Evolutionary conservation across 2,329 filamentous ascomycete genomes (phyloP).

Genomic region (Monosporascus sp.): DNA sequence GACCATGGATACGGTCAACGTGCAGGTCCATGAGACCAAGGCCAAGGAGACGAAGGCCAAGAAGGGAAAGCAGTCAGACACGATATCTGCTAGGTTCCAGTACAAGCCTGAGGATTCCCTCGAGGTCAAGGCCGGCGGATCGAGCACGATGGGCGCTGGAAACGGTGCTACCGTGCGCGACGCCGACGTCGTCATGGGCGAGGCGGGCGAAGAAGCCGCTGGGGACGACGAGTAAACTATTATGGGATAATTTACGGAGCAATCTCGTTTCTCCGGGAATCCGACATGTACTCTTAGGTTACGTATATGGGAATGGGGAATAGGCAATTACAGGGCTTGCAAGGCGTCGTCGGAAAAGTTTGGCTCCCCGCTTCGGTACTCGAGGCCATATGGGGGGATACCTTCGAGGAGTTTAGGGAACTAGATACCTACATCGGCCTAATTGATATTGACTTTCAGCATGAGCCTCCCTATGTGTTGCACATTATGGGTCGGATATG

Average conservation of each 20-base stretch:
- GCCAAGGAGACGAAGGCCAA: slow-evolving; percentile 24
- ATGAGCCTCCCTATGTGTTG: too few relatives aligned
- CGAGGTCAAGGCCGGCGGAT: neutral
- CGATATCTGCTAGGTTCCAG: slow-evolving; percentile 16
- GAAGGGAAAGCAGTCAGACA: slow-evolving; percentile 17
- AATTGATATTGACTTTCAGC: neutral
- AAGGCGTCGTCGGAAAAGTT: neutral
- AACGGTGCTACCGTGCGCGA: neutral
- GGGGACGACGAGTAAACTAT: slow-evolving; percentile 6
- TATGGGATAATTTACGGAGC: neutral
- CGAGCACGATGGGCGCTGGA: neutral
- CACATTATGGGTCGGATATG: too few relatives aligned
- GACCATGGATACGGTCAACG: slow-evolving; percentile 27
- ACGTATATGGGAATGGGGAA: too few relatives aligned
- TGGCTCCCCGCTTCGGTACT: neutral
- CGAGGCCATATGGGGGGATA: too few relatives aligned
- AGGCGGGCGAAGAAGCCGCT: slow-evolving; percentile 6
- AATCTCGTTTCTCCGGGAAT: neutral
- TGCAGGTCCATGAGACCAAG: slow-evolving; percentile 31
- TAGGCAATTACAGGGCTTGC: neutral
- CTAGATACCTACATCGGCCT: neutral
- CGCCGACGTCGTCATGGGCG: slow-evolving; percentile 11
- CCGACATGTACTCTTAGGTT: neutral
- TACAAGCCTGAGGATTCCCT: slow-evolving; percentile 3
- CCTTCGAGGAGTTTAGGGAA: neutral